Percentiles rank a stretch among this genome's conserved stretches.
These are phyloP conservation scores for Psilocybe sp. DNA, from an alignment of 768 basidiomycete species.

Conservation along the genomic window DNA sequence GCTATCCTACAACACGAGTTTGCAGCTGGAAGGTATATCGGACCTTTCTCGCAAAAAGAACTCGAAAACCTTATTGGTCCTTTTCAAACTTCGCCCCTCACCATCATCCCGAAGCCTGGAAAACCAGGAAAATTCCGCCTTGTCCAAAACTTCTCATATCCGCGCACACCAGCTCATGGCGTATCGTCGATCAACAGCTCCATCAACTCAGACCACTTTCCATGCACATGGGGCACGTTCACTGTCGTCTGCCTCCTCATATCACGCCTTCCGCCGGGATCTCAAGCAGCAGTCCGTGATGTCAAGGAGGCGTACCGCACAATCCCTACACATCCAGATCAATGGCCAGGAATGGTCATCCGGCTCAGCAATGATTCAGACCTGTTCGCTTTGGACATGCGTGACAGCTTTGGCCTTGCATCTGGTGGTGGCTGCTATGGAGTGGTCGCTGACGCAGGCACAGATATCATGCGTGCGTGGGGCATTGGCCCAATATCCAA, in stretches of 20 bases:
- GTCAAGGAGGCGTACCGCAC: too few species aligned
- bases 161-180: slow-evolving; percentile 8
- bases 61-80: slow-evolving; percentile 29
- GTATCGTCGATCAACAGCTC: slow-evolving; percentile 27
- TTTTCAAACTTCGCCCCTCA: slow-evolving; percentile 37
- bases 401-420: slow-evolving; percentile 17
- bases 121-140: slow-evolving; percentile 27
- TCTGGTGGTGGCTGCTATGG: slow-evolving; percentile 25
- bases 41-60: slow-evolving; percentile 22
- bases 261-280: slow-evolving; percentile 30
- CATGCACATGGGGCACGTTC: slow-evolving; percentile 46
- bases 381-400: slow-evolving; percentile 22
- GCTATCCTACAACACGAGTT: slow-evolving; percentile 22
- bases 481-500: slow-evolving; percentile 27
- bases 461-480: slow-evolving; percentile 15
- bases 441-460: slow-evolving; percentile 15
- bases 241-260: slow-evolving; percentile 25
- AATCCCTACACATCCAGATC: slow-evolving; percentile 23
- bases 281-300: slow-evolving; percentile 30
- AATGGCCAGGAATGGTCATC: slow-evolving; percentile 35
- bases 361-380: slow-evolving; percentile 9
- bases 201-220: slow-evolving; percentile 30
- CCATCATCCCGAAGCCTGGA: slow-evolving; percentile 31
- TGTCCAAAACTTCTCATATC: slow-evolving; percentile 38
- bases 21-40: slow-evolving; percentile 22